Base-by-base conservation (phyloP, 2,329 filamentous ascomycete genomes). In the Penicillium sp. region DNA sequence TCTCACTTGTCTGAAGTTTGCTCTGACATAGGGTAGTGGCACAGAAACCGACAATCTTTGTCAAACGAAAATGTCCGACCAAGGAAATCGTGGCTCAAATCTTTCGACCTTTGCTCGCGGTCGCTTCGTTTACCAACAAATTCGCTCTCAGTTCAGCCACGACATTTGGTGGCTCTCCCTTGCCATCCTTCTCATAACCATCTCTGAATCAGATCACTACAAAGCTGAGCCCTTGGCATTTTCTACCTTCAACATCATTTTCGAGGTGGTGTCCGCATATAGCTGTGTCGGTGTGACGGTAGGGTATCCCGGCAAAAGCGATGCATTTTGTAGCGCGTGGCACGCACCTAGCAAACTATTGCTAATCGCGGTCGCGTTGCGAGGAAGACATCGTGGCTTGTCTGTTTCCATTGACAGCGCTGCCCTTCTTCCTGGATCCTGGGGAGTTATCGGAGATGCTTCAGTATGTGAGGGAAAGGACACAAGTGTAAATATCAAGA, bases 121-220 rank as follows among this genome's bases (percentile, higher is more conserved):
- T 40, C 71, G 70, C 47, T 77, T 79, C 42, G 66, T 80, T 18
- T 70, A 71, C 34, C 72, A 77, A 48, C 80, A 85, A 59, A 68
- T 85, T 16, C 76, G 79, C 13, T 76, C 76, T 4, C 82, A 86
- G 61, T 73, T 86, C 3, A 77, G 79, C 22, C 79, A 85, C 60
- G 83, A 86, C 57, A 69, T 85, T 11, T 85, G 82, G 82, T 81
- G 77, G 69, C 76, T 86, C 11, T 75, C 79, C 3, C 63, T 84
- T 0, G 78, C 79, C 3, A 73, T 83, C n/a, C 71, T 85, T 41
- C 60, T 81, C 20, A 81, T 86, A 44, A 73, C 74, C 44, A 74
- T 79, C 26, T 79, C 82, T 40, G 82, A 86, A 62, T 78, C 77
- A 1, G 63, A 67, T 4, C 74, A 80, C 43, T 81, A 79, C 41